phyloP scores from a whole-genome alignment of 208 protist species.

The Trypanosoma melophagium region DNA sequence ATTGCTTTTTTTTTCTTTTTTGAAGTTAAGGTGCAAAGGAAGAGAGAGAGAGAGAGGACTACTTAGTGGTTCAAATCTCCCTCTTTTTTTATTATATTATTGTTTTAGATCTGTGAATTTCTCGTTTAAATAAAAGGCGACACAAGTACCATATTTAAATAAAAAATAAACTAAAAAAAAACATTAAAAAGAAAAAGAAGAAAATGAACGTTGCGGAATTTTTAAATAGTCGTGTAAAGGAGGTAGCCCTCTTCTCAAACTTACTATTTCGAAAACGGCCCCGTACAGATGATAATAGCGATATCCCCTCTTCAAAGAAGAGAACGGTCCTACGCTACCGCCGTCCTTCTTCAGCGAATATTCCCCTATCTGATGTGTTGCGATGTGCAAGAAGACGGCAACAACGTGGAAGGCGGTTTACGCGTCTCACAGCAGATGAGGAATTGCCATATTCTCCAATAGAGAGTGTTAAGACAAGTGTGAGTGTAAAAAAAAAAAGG shows the following conservation, averaged over 20 bases:
- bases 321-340: conserved; percentile 35
- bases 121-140: too few relatives aligned
- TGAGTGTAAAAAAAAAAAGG: conserved; percentile 36
- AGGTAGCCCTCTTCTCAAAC: conserved; percentile 43
- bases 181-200: conserved; percentile 1
- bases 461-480: conserved; percentile 20
- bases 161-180: neutral
- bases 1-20: neutral
- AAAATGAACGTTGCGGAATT: conserved; percentile 50
- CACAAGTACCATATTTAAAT: too few relatives aligned
- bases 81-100: too few relatives aligned
- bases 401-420: conserved; percentile 10
- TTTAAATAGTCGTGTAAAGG: conserved; percentile 33
- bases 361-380: conserved; percentile 51
- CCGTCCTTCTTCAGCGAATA: conserved; percentile 66
- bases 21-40: neutral
- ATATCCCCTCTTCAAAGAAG: neutral
- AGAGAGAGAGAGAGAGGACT: too few relatives aligned
- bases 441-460: neutral
- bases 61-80: too few relatives aligned
- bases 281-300: neutral
- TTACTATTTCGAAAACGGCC: conserved; percentile 30
- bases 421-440: neutral
- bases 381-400: conserved; percentile 27
- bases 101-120: too few relatives aligned